phyloP scores from a whole-genome alignment of 225 moss, liverwort and hornwort genomes.

The Pleurozium schreberi region DNA sequence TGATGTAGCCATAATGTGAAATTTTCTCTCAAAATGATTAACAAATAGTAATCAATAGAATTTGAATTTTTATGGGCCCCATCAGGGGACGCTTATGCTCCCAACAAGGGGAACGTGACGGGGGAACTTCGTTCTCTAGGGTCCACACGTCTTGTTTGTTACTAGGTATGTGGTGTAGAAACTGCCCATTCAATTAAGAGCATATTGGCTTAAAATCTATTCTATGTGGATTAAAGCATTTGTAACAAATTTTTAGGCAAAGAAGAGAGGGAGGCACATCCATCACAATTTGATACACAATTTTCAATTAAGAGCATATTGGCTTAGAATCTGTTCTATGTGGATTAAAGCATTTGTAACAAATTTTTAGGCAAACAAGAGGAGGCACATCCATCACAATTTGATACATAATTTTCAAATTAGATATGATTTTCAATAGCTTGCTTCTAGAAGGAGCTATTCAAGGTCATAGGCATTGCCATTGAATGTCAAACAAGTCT shows the following conservation, averaged over 20 bases:
- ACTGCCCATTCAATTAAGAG: rapidly evolving
- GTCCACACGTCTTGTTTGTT: too few relatives aligned
- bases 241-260: too few relatives aligned
- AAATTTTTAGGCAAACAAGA: neutral
- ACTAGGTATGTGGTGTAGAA: too few relatives aligned
- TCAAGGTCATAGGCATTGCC: too few relatives aligned
- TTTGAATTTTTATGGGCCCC: too few relatives aligned
- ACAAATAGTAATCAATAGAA: neutral
- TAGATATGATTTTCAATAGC: neutral
- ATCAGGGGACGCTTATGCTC: too few relatives aligned
- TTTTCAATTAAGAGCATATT: neutral
- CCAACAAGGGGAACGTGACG: too few relatives aligned
- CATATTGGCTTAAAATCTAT: neutral
- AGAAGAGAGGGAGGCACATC: neutral
- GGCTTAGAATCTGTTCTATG: neutral
- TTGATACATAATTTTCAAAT: neutral
- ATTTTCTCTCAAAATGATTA: too few relatives aligned
- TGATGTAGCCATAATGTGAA: rapidly evolving
- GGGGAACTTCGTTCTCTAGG: too few relatives aligned
- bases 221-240: neutral
- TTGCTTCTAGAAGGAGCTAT: rapidly evolving
- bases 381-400: neutral
- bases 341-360: neutral
- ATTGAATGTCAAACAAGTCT: neutral
- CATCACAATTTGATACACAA: neutral